Conservation (phyloP, 176 grass and related monocot species). For the Eremochloa ophiuroides region DNA sequence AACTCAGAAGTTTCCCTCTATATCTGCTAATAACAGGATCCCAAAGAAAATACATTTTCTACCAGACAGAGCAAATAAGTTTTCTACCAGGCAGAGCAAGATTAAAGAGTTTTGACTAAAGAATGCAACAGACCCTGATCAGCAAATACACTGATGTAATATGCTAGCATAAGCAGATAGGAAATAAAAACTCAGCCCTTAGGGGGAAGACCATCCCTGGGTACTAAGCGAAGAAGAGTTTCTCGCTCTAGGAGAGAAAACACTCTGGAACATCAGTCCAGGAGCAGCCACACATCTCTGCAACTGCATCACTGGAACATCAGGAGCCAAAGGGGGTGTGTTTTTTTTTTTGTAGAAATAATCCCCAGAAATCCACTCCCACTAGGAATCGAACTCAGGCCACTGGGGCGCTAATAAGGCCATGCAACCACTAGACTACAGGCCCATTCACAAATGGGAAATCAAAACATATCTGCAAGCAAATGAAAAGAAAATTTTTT, state of each 20-base stretch:
- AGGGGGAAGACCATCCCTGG: background rate
- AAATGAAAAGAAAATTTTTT: background rate
- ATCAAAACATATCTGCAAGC: background rate
- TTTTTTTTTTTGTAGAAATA: background rate
- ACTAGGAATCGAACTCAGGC: background rate
- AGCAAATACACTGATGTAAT: background rate
- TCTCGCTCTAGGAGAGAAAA: background rate
- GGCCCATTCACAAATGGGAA: background rate
- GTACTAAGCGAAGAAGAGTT: background rate
- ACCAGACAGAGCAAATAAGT: background rate
- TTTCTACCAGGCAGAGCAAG: background rate
- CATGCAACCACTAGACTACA: background rate
- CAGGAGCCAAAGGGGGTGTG: background rate
- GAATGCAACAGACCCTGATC: constrained; percentile 1
- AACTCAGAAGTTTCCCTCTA: background rate
- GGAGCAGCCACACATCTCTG: background rate
- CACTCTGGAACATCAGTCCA: background rate
- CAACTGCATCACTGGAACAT: background rate
- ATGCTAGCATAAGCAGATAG: background rate
- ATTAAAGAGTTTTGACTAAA: background rate
- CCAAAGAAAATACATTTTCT: background rate
- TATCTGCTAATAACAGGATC: background rate
- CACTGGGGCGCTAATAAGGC: background rate
- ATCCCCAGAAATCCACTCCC: background rate
- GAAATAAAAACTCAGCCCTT: background rate